These are phyloP conservation scores for Erysimum cheiranthoides DNA, from an alignment of 345 rosid genomes.

Conservation along the genomic window DNA sequence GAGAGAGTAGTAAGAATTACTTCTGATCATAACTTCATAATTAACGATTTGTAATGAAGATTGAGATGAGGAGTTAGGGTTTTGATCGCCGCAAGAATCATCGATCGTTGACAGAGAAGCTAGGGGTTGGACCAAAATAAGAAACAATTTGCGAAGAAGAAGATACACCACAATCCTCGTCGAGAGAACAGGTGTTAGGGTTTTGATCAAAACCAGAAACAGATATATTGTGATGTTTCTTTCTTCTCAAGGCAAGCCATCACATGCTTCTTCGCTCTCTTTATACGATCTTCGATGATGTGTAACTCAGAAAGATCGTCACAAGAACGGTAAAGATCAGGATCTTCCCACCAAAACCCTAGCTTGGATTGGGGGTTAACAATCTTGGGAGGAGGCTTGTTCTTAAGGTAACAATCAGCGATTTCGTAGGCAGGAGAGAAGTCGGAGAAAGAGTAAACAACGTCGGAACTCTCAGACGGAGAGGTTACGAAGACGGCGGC, in stretches of 20 bases:
- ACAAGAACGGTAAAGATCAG: neutral
- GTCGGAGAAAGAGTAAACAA: neutral
- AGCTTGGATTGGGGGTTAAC: neutral
- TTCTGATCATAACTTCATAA: no score
- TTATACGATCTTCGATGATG: no score
- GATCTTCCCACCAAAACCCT: slow-evolving; percentile 4
- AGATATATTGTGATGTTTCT: no score
- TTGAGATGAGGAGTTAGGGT: no score
- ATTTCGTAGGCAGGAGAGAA: neutral
- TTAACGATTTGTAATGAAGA: no score
- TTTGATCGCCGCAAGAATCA: no score
- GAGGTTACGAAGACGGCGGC: slow-evolving; percentile 5
- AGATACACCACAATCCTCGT: neutral
- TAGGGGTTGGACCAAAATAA: neutral
- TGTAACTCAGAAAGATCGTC: neutral
- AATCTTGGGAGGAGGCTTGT: neutral
- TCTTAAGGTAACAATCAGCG: neutral
- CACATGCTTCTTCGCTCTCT: no score
- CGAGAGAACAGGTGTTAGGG: neutral
- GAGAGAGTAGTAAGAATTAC: no score
- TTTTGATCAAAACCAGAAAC: neutral
- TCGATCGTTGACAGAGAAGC: neutral
- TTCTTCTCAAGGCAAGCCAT: no score
- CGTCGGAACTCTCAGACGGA: neutral
- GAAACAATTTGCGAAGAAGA: neutral